Evolutionary conservation across 139 green algal genomes (phyloP), one percentile per base, ranked within the genome.

Genomic region (Auxenochlorella pyrenoidosa): DNA sequence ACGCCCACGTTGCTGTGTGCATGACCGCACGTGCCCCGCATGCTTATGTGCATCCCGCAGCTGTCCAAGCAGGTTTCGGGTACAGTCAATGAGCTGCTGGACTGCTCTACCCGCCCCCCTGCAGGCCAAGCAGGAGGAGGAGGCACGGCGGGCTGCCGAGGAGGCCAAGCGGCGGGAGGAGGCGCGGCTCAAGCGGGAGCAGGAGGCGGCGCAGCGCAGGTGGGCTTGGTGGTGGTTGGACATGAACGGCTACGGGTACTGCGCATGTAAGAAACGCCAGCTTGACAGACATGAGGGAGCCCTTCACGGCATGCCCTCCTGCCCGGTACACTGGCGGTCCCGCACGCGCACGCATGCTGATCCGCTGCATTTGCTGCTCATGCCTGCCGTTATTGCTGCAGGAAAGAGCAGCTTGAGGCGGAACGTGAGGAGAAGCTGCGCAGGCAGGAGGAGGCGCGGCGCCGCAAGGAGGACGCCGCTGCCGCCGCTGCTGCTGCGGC

Each of bases 51-150:
- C 28, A 73, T 26, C 16, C 12, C 30, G 65, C 65, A n/a, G n/a
- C n/a, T n/a, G n/a, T n/a, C n/a, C n/a, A n/a, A n/a, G n/a, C n/a
- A n/a, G n/a, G n/a, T 40, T 73, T 28, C 28, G 2, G 10, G 47
- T 54, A 28, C 59, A 6, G 4, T 28, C 59, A n/a, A 8, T 68
- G 3, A 26, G n/a, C 36, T 43, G 30, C 13, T 47, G 22, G 47
- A 47, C 47, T 1, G 43, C 41, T 21, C 3, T 54, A 12, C 28
- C 28, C 15, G 30, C 32, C 6, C n/a, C 28, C 13, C 16, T 85
- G 86, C 86, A 95, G 91, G 88, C 89, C 41, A 93, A 89, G 89
- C 85, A 89, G 43, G 93, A 92, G 40, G 90, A 94, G 78, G 89
- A 94, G 78, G 78, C 87, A 34, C 85, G 76, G 59, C 80, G 84